Base-by-base conservation (phyloP, 2,329 filamentous ascomycete genomes). In the Diaporthe vexans region DNA sequence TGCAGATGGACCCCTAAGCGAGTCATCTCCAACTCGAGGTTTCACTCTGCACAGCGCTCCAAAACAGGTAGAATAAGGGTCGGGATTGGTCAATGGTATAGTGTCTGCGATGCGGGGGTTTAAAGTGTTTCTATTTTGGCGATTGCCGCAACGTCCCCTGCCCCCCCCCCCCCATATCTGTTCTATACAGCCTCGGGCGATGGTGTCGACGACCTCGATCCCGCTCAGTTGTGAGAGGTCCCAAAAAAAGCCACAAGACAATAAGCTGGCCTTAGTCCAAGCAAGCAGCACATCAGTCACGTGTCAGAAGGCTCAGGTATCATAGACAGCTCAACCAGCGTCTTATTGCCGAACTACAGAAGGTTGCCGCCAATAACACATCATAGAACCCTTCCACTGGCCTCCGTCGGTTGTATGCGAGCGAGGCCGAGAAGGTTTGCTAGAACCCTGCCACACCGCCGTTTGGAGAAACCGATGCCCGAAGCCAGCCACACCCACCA, bases 361-460 rank as follows among this genome's bases (percentile, higher is more conserved):
- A 71, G 68, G 37, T 40, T 40, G 37, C 37, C 11, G 37, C 37
- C 37, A 40, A 40, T 40, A 40, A 13, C 13, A 40, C 37, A 40
- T 11, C 15, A 40, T 40, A 40, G 26, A 54, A 46, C 26, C 52
- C 37, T 11, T 19, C 26, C 46, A 8, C n/a, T 24, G 26, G 24
- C 48, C 58, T 15, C 48, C 58, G n/a, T 24, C 19, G 67, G 46
- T 61, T 33, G 21, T 15, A 61, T 71, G 58, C 15, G 63, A 24
- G 43, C 11, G 52, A 24, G 48, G 43, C 56, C 56, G 24, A 37
- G 69, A 40, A 46, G 54, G 48, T 59, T 56, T 59, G 52, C 46
- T n/a, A 33, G 48, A 57, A 68, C 70, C 58, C 63, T 69, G 73
- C 73, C 73, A 75, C 73, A 75, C 73, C 73, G 73, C 73, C 37